Percentiles rank a stretch among this genome's conserved stretches.
These are phyloP conservation scores for Capsicum baccatum DNA, from an alignment of 257 asterid species.

Conservation along the genomic window DNA sequence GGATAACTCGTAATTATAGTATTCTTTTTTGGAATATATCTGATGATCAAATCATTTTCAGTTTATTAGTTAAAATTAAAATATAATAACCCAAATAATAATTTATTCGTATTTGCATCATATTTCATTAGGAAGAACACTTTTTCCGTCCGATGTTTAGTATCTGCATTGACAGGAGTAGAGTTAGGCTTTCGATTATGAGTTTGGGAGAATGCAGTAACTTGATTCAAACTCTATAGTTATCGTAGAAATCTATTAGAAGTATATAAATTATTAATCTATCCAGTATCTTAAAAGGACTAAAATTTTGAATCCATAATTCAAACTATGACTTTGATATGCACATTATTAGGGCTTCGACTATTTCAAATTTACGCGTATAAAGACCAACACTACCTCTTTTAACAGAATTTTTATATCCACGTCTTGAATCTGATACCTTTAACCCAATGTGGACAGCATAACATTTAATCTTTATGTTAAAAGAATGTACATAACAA, in stretches of 20 bases:
- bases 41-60: background rate
- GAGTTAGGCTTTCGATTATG: background rate
- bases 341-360: background rate
- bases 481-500: too few relatives aligned
- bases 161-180: background rate
- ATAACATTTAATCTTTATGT: background rate
- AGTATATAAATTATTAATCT: background rate
- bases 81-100: background rate
- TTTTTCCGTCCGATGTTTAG: background rate
- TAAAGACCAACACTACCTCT: too few relatives aligned
- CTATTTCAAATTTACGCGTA: background rate
- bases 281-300: background rate
- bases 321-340: background rate
- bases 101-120: background rate
- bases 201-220: background rate
- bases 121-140: background rate
- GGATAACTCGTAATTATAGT: background rate
- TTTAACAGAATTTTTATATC: background rate
- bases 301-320: background rate
- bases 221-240: background rate
- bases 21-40: background rate
- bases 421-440: fast-evolving
- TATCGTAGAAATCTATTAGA: too few relatives aligned
- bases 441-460: background rate
- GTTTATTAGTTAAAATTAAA: background rate